phyloP scores from a whole-genome alignment of 2,329 filamentous ascomycete genomes.

The Neoscytalidium dimidiatum region DNA sequence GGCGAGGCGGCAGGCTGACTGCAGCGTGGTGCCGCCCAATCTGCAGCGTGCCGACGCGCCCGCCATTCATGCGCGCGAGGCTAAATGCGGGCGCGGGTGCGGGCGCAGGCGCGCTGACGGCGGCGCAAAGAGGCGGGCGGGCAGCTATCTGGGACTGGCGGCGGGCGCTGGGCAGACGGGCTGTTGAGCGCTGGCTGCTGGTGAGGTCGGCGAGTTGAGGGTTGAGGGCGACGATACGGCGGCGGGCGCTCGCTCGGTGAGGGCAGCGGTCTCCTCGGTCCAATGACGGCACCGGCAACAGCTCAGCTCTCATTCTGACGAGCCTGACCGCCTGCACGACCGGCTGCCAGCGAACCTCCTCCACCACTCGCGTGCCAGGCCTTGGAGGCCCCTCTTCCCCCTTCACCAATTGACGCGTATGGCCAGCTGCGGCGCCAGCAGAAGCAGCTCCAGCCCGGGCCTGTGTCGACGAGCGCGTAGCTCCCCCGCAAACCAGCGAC shows the following conservation, averaged over 20 bases:
- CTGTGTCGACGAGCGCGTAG: not conserved
- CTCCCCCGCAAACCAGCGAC: constrained; percentile 8
- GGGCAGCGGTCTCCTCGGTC: not conserved
- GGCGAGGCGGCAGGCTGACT: constrained; percentile 1
- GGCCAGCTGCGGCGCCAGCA: constrained; percentile 9
- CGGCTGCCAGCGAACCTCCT: constrained; percentile 17
- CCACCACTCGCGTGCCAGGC: constrained; percentile 11
- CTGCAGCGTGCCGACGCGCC: constrained; percentile 11
- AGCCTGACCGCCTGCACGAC: constrained; percentile 15
- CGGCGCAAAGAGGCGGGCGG: not conserved
- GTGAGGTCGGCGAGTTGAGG: too few species aligned
- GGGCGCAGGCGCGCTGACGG: not conserved
- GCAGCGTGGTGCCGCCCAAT: not conserved
- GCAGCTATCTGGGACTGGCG: not conserved
- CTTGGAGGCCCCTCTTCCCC: constrained; percentile 8
- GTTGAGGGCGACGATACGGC: too few species aligned
- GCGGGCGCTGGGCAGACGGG: not conserved
- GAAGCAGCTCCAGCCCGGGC: constrained; percentile 14
- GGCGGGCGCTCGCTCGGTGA: not conserved
- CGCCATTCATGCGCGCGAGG: constrained; percentile 9
- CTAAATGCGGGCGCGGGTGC: constrained; percentile 1
- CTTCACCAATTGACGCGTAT: constrained; percentile 16
- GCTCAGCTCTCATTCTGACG: constrained; percentile 13
- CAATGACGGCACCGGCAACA: constrained; percentile 12
- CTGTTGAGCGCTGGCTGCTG: not conserved